Base-by-base conservation (phyloP, 179 eudicot genomes). In the Dionaea muscipula region DNA sequence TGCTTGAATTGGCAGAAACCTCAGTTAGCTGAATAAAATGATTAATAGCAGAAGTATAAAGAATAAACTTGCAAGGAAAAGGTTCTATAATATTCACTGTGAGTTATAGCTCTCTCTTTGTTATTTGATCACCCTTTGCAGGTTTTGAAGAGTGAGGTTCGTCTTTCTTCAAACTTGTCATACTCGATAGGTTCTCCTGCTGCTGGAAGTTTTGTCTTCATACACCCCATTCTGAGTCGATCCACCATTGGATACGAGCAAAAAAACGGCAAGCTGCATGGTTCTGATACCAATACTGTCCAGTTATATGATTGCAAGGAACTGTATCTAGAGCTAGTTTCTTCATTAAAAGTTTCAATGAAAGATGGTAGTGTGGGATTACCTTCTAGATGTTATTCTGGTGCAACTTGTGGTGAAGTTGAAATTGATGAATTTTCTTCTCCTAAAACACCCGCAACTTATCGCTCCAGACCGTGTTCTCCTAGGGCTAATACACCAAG, bases 81-180 rank as follows among this genome's bases (percentile, higher is more conserved):
- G n/a, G n/a, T n/a, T n/a, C n/a, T n/a, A n/a, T n/a, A n/a, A n/a
- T n/a, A n/a, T n/a, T n/a, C n/a, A n/a, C n/a, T n/a, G n/a, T n/a
- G n/a, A n/a, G n/a, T n/a, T 11, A 31, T 31, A 31, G 1, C 21
- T 43, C 4, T 8, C 51, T 20, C 10, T 26, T 13, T 24, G 47
- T 28, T 31, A 47, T 22, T n/a, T 35, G 47, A 39, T 33, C 26
- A 31, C 59, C 48, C 36, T 49, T 67, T 72, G 51, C 80, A 90
- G 97, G 78, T 81, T 69, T 56, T 64, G 45, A 86, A 78, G 74
- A 77, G 80, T 75, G 88, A 53, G 25, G 86, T 77, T 51, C 76
- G 74, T 22, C 73, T 91, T 55, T 91, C 98, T 44, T 66, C 75
- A 23, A 75, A 63, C 69, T 74, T 91, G 52, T 77, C 82, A 31